Evolutionary conservation across 1,284 basidiomycete species (phyloP).

Genomic region (Singerocomus rubriflavus): DNA sequence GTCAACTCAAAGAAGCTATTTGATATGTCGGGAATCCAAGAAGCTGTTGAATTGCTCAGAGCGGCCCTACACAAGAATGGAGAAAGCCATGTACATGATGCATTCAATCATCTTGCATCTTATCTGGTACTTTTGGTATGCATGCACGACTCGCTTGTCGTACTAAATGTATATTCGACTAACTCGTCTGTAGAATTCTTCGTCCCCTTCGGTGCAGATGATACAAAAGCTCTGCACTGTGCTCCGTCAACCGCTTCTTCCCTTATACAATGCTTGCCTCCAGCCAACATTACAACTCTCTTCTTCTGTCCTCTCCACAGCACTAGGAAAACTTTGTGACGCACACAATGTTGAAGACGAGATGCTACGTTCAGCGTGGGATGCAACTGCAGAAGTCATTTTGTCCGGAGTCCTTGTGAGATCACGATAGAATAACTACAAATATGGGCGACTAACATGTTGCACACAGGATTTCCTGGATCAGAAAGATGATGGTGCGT

Average conservation of each 20-base stretch:
- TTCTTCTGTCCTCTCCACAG: slow-evolving; percentile 31
- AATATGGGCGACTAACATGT: slow-evolving; percentile 10
- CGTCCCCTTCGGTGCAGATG: slow-evolving; percentile 29
- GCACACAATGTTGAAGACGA: slow-evolving; percentile 14
- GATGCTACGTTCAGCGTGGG: slow-evolving; percentile 32
- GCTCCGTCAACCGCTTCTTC: slow-evolving; percentile 36
- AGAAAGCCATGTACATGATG: slow-evolving; percentile 19
- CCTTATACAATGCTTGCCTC: slow-evolving; percentile 36
- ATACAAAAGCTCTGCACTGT: slow-evolving; percentile 31
- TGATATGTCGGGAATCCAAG: slow-evolving; percentile 23
- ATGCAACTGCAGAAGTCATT: slow-evolving; percentile 35
- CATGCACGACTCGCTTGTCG: background rate
- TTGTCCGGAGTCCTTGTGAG: slow-evolving; percentile 45
- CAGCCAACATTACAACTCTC: slow-evolving; percentile 34
- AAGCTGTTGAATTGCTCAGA: slow-evolving; percentile 26
- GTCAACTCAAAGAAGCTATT: background rate
- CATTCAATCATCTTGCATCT: slow-evolving; percentile 29
- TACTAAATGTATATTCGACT: background rate
- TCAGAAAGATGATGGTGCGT: slow-evolving; percentile 20
- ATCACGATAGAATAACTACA: background rate
- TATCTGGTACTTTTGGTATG: slow-evolving; percentile 36
- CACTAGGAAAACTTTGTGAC: slow-evolving; percentile 32
- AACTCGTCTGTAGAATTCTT: slow-evolving; percentile 30
- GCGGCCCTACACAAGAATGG: slow-evolving; percentile 14
- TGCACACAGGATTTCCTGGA: slow-evolving; percentile 31